These are phyloP conservation scores for Botrytis fragariae DNA, from an alignment of 2,329 filamentous ascomycete genomes.

Conservation along the genomic window DNA sequence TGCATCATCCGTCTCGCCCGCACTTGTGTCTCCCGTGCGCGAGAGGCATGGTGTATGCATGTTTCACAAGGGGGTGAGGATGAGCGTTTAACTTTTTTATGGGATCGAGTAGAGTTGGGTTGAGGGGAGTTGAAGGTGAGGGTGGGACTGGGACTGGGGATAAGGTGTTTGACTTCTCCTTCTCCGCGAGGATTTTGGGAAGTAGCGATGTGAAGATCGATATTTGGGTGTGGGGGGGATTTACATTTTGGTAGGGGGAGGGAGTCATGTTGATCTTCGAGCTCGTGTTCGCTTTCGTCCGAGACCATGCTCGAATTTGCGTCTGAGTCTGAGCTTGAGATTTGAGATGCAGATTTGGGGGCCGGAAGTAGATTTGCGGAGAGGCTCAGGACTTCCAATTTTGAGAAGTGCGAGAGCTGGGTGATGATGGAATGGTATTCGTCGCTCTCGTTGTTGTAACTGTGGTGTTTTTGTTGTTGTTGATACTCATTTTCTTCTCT, in stretches of 20 bases:
- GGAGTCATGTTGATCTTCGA: too few relatives aligned
- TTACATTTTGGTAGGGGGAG: too few relatives aligned
- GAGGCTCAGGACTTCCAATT: neutral
- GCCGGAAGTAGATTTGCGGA: neutral
- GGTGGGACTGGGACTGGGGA: too few relatives aligned
- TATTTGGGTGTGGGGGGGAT: too few relatives aligned
- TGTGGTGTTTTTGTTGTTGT: neutral
- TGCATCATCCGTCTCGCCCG: rapidly evolving
- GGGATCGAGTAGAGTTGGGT: neutral
- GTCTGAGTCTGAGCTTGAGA: too few relatives aligned
- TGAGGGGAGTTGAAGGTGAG: neutral
- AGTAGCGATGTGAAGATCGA: too few relatives aligned
- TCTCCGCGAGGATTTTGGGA: too few relatives aligned
- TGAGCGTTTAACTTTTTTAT: neutral
- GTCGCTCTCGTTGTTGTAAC: neutral
- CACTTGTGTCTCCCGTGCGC: rapidly evolving
- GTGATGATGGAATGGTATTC: neutral
- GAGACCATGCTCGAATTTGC: too few relatives aligned
- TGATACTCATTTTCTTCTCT: neutral
- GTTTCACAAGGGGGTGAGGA: neutral
- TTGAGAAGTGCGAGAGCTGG: neutral
- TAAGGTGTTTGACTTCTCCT: neutral
- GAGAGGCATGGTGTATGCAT: neutral
- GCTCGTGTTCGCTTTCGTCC: too few relatives aligned
- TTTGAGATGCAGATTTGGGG: too few relatives aligned